A percentile compares a stretch with the other conserved stretches of the same genome.
Conservation (phyloP, 371 early-diverging fungal species). For the Mortierella sp. region DNA sequence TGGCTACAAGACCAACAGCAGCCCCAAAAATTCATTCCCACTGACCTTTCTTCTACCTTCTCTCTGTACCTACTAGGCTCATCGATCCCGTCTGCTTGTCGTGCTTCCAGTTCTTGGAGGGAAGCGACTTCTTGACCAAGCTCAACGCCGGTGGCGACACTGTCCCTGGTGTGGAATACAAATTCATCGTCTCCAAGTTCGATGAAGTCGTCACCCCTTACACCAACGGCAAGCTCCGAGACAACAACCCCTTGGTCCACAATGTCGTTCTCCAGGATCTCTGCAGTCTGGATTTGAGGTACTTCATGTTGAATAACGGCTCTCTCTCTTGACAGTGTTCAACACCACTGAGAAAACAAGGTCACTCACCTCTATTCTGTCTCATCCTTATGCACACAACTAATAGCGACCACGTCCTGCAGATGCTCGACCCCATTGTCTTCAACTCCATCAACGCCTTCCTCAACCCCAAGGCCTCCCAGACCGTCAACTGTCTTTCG, state of each 20-base stretch:
- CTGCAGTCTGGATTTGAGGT: constrained; percentile 24
- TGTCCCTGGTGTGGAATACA: constrained; percentile 48
- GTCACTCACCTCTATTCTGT: neutral
- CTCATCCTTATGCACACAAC: too few species aligned
- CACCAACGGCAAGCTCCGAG: constrained; percentile 43
- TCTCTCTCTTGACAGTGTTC: neutral
- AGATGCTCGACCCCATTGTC: constrained; percentile 51
- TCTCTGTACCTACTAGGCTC: neutral
- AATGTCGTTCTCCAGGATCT: constrained; percentile 42
- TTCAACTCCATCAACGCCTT: constrained; percentile 36
- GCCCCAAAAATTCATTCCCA: neutral
- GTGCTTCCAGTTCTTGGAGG: constrained; percentile 47
- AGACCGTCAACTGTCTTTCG: constrained; percentile 49
- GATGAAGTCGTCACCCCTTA: constrained; percentile 53
- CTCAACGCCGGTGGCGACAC: constrained; percentile 54
- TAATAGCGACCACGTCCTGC: constrained; percentile 24
- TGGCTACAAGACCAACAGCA: neutral
- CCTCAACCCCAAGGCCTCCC: constrained; percentile 27
- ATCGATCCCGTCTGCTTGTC: constrained; percentile 45
- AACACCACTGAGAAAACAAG: neutral
- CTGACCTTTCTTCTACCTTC: neutral
- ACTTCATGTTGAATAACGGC: neutral
- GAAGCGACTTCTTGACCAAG: constrained; percentile 24
- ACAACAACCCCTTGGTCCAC: constrained; percentile 37
- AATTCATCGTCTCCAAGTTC: constrained; percentile 36